Evolutionary conservation across 192 early-diverging fungal species (phyloP).

Genomic region (Podochytrium sp.): DNA sequence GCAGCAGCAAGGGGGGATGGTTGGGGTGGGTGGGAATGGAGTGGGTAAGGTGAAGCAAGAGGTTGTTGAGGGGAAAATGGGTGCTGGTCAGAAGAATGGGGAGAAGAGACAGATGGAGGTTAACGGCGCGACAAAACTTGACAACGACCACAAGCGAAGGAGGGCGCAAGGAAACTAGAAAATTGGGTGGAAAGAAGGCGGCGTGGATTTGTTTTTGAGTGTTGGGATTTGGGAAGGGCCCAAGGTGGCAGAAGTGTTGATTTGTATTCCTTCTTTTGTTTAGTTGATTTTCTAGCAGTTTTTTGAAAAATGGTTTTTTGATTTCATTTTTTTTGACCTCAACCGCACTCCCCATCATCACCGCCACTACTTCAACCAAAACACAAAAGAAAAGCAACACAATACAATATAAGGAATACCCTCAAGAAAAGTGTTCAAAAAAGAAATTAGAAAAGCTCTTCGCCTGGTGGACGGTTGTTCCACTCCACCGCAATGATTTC

Average conservation of each 20-base stretch:
- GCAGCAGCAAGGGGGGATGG: background rate
- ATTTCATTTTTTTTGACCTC: background rate
- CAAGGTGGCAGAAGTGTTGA: background rate
- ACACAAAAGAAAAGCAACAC: background rate
- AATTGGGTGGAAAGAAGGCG: conserved; percentile 1
- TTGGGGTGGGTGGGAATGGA: background rate
- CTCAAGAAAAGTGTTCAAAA: background rate
- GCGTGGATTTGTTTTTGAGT: background rate
- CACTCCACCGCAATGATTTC: conserved; percentile 86
- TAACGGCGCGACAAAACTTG: background rate
- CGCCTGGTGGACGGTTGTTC: conserved; percentile 40
- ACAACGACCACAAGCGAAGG: background rate
- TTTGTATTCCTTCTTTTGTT: background rate
- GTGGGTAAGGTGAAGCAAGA: background rate
- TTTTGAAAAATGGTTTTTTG: background rate
- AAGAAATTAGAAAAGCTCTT: background rate
- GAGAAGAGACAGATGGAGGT: background rate
- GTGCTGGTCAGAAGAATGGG: too few species aligned
- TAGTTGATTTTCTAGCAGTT: background rate
- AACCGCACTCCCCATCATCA: background rate
- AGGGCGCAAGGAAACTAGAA: conserved; percentile 6
- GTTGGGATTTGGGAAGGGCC: background rate
- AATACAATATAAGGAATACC: background rate
- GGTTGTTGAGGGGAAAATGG: too few species aligned
- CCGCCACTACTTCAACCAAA: background rate